Evolutionary conservation across 1,284 basidiomycete species (phyloP), one percentile per base, ranked within the genome.

Genomic region (Puccinia polysora): DNA sequence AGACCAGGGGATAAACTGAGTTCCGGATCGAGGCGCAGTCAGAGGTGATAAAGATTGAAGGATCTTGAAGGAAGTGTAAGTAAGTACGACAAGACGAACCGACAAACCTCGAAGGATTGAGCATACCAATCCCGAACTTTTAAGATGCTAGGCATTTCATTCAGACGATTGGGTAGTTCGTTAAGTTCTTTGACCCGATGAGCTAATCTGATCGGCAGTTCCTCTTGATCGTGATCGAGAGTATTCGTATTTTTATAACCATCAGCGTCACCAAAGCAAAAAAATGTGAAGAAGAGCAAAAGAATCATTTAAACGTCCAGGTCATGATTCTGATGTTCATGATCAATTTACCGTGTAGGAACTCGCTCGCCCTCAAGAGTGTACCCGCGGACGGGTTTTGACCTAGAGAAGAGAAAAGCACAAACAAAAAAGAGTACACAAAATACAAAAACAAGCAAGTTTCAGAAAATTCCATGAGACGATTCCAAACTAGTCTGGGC

Each of bases 61-160:
- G n/a, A n/a, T n/a, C n/a, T n/a, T n/a, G n/a, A n/a, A n/a, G n/a
- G n/a, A n/a, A n/a, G n/a, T n/a, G n/a, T n/a, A n/a, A 2, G 5
- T 7, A 47, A 40, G 5, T 63, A 2, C 2, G 60, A 7, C 36
- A 63, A 63, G 23, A 47, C 10, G 20, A 34, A 23, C 4, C 23
- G 10, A 82, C 86, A 74, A 68, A 93, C 93, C 84, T 97, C 90
- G 78, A 98, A 98, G 18, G 91, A 94, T 82, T 98, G 91, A 0
- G 94, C 95, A 79, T 98, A 98, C 95, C 95, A 98, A 78, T 96
- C 88, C 83, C 95, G 95, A 75, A 98, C 95, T 78, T 90, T 92
- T 75, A 89, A 86, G 76, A 98, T 97, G 58, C 89, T 91, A 0
- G 89, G 87, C 94, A 96, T 97, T 73, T 87, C 86, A 77, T 88